Percentiles rank a stretch among this genome's conserved stretches.
phyloP scores from a whole-genome alignment of 2,329 filamentous ascomycete species.

The Neoarthrinium moseri region DNA sequence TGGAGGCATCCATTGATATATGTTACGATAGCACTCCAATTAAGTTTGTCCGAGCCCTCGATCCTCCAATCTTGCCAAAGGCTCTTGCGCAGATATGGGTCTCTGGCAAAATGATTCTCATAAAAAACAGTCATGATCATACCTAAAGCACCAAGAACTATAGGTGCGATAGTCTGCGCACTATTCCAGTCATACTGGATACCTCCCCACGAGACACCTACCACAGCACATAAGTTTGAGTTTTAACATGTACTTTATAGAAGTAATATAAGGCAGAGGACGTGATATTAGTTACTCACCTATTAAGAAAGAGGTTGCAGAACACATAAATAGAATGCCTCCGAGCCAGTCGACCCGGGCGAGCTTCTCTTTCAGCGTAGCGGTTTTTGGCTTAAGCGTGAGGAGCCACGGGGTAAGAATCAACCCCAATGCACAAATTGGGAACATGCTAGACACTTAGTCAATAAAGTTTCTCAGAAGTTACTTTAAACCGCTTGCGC shows the following conservation, averaged over 20 bases:
- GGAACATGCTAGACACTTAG: too few species aligned
- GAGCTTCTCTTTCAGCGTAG: conserved; percentile 32
- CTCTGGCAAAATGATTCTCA: conserved; percentile 29
- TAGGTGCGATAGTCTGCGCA: conserved; percentile 36
- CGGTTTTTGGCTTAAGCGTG: conserved; percentile 33
- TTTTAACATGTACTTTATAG: too few species aligned
- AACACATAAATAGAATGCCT: conserved; percentile 41
- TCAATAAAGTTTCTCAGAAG: too few species aligned
- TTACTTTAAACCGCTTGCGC: too few species aligned
- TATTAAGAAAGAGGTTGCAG: conserved; percentile 25
- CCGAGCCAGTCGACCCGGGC: conserved; percentile 44
- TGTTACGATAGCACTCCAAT: conserved; percentile 25
- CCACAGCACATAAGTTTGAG: conserved; percentile 42
- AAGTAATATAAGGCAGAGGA: too few species aligned
- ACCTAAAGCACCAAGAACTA: conserved; percentile 41
- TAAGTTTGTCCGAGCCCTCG: too few species aligned
- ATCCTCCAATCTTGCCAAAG: conserved; percentile 30
- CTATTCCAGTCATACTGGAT: conserved; percentile 40
- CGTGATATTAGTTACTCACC: background rate
- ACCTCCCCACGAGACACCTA: conserved; percentile 46
- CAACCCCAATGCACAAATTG: conserved; percentile 38
- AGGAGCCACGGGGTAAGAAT: conserved; percentile 39
- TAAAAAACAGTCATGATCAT: conserved; percentile 35
- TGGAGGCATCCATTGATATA: conserved; percentile 30
- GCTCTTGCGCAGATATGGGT: conserved; percentile 29